phyloP scores from a whole-genome alignment of 768 basidiomycete genomes.

The Pleurotus djamor region DNA sequence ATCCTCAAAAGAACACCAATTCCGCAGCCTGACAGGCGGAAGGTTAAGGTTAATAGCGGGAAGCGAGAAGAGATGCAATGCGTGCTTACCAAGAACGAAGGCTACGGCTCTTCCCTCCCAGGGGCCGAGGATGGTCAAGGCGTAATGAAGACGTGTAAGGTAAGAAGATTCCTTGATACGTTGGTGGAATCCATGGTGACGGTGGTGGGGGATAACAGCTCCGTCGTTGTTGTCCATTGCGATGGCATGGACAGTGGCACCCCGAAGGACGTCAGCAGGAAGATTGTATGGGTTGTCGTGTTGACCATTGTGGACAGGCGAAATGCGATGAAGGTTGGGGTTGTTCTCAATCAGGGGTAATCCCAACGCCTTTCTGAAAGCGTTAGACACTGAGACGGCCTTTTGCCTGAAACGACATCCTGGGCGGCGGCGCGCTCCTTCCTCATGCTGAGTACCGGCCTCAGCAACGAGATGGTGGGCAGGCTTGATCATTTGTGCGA shows the following conservation, averaged over 20 bases:
- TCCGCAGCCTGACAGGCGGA: slow-evolving; percentile 59
- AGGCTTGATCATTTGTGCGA: slow-evolving; percentile 15
- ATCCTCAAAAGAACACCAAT: slow-evolving; percentile 81
- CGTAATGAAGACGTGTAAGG: slow-evolving; percentile 57
- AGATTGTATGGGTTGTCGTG: no score
- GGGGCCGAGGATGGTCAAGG: slow-evolving; percentile 67
- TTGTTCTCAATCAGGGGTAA: slow-evolving; percentile 40
- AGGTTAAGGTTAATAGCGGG: not conserved
- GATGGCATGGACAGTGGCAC: no score
- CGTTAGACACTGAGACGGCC: slow-evolving; percentile 48
- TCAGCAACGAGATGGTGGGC: slow-evolving; percentile 13
- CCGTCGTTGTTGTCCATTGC: slow-evolving; percentile 10
- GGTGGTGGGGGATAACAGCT: slow-evolving; percentile 20
- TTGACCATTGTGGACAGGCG: no score
- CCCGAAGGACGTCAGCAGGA: no score
- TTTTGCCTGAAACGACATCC: slow-evolving; percentile 41
- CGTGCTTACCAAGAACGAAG: slow-evolving; percentile 71
- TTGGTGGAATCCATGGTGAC: slow-evolving; percentile 20
- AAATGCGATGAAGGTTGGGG: not conserved
- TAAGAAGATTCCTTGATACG: slow-evolving; percentile 39
- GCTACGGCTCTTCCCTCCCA: slow-evolving; percentile 86
- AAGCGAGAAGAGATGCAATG: slow-evolving; percentile 2
- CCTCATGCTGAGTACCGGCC: slow-evolving; percentile 6
- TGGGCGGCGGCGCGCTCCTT: slow-evolving; percentile 10
- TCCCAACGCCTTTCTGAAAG: slow-evolving; percentile 55